Percentiles rank a stretch among this genome's conserved stretches.
Evolutionary conservation across 106 monocot genomes (phyloP).

Genomic region (Dendrobium catenatum): DNA sequence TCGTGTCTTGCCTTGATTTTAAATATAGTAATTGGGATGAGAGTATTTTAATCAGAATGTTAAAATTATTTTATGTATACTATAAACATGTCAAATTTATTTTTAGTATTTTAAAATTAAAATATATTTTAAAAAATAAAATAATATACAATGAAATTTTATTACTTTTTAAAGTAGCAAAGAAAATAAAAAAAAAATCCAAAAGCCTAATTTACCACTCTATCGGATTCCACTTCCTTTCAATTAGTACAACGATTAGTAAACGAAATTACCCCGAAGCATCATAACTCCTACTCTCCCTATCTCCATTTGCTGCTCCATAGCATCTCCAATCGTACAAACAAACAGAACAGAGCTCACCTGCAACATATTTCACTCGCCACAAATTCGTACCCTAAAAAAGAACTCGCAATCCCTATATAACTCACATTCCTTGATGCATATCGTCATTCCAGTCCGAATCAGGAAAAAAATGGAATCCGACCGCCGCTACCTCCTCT

Average conservation of each 20-base stretch:
- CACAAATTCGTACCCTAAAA: background rate
- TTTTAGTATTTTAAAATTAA: no score
- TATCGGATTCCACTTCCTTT: background rate
- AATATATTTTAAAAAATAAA: no score
- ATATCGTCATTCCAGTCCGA: background rate
- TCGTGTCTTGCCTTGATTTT: no score
- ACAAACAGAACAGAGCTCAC: background rate
- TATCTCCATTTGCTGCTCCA: background rate
- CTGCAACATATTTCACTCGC: slow-evolving; percentile 3
- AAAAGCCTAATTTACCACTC: no score
- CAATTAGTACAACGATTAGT: background rate
- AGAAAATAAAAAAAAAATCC: no score
- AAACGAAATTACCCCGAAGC: background rate
- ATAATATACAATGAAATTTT: no score
- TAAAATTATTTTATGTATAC: no score
- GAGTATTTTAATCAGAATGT: no score
- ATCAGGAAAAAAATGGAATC: background rate
- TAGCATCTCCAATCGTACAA: no score
- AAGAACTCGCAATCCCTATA: background rate
- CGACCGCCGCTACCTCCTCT: background rate
- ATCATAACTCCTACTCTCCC: background rate
- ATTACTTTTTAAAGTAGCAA: no score
- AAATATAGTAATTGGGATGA: no score
- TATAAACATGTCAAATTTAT: no score
- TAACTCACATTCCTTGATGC: background rate